Evolutionary conservation across 176 grass and related monocot species (phyloP), one percentile per base, ranked within the genome.

Genomic region (Zoysia japonica): DNA sequence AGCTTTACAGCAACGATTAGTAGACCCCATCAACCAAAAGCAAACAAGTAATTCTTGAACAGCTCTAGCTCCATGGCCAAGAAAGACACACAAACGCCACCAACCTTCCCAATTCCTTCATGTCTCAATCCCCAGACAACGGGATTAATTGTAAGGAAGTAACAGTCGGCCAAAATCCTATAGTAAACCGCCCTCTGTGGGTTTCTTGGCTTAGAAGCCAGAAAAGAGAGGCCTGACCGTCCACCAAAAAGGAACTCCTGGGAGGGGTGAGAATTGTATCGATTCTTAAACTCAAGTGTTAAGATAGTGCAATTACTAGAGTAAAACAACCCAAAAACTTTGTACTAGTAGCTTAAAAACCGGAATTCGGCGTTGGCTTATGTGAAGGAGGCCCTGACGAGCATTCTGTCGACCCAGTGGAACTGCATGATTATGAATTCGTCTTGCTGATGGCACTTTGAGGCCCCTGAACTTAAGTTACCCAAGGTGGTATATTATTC

Each of bases 1-100:
- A 74, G 87, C 73, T 82, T 89, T 85, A 17, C 72, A 74, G 87
- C 83, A 85, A 89, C 72, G 67, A 47, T 74, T 61, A 78, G 87
- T 63, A 89, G 78, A 54, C 66, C 82, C 87, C 57, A 77, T 77
- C 67, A 73, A 67, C 72, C 42, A 73, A 61, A 62, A 5, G 50
- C 15, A 61, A 61, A 67, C 43, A 53, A 90, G 84, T 65, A 53
- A 84, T 87, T 75, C 55, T 59, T 59, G 55, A 63, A 47, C 44
- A 65, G 59, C 55, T 46, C 11, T 61, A 56, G 67, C 37, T 45
- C 56, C 57, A 65, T 75, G 28, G 75, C 65, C 50, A 63, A 49
- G 66, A 71, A 4, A 41, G 72, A 54, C 60, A 73, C 36, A 63
- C 19, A 71, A 75, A 82, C 76, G 35, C 11, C 52, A 85, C 65